These are phyloP conservation scores for Tetrahymena borealis DNA, from an alignment of 73 alveolate genomes.

Conservation along the genomic window DNA sequence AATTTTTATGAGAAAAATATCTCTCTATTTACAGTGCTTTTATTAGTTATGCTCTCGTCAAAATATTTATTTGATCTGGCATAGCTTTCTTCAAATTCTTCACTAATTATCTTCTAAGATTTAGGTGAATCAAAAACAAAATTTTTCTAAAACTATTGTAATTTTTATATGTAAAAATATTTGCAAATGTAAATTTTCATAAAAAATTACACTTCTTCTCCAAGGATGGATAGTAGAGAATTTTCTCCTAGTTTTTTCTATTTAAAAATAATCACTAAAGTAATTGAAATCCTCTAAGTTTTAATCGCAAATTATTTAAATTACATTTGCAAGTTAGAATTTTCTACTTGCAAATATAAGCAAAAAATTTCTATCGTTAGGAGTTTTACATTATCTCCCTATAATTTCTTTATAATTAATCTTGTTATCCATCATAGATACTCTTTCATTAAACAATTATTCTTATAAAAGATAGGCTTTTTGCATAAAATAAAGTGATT, in stretches of 20 bases:
- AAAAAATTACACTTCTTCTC: not conserved
- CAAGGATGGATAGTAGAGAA: not conserved
- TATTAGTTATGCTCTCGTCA: not conserved
- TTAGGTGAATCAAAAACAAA: not conserved
- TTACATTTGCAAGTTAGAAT: not conserved
- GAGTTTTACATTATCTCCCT: not conserved
- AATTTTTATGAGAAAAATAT: not conserved
- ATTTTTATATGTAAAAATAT: not conserved
- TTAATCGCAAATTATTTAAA: not conserved
- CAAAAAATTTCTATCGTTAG: not conserved
- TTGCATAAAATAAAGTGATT: not conserved
- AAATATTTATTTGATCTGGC: not conserved
- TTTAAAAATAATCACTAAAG: not conserved
- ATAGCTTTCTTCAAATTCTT: not conserved
- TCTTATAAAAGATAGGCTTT: not conserved
- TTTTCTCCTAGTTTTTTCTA: not conserved
- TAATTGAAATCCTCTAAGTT: not conserved
- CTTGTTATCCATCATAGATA: not conserved
- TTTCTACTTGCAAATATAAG: not conserved
- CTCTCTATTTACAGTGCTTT: not conserved
- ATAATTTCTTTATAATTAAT: not conserved
- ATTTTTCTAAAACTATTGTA: not conserved
- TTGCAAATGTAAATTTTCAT: not conserved
- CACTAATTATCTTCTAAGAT: not conserved
- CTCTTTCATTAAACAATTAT: not conserved